Conservation (phyloP, 2,329 filamentous ascomycete genomes). For the Colletotrichum graminicola region DNA sequence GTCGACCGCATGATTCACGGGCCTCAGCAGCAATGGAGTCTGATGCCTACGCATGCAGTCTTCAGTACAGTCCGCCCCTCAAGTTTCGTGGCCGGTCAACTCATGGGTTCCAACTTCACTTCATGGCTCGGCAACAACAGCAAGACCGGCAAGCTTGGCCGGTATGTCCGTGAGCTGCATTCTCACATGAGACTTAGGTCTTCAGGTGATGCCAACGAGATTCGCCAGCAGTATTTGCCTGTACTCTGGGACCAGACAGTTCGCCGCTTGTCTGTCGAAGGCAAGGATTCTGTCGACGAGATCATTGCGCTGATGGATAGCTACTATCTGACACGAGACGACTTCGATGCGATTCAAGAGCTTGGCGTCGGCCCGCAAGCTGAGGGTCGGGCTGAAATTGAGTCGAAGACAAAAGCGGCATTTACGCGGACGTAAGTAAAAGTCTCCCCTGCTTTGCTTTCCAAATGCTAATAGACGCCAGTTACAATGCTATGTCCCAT, state of each 20-base stretch:
- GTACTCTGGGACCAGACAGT: slow-evolving; percentile 86
- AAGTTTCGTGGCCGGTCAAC: slow-evolving; percentile 85
- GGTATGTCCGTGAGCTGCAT: slow-evolving; percentile 92
- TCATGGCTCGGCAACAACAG: slow-evolving; percentile 97
- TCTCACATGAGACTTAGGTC: slow-evolving; percentile 94
- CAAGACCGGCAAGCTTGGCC: slow-evolving; percentile 81
- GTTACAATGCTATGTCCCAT: slow-evolving; percentile 88
- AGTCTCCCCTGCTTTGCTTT: neutral
- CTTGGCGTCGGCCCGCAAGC: slow-evolving; percentile 89
- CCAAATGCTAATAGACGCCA: slow-evolving; percentile 51
- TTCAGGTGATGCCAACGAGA: slow-evolving; percentile 91
- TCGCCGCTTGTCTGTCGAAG: slow-evolving; percentile 79
- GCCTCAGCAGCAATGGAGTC: slow-evolving; percentile 96
- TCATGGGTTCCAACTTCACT: slow-evolving; percentile 83
- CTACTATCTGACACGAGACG: slow-evolving; percentile 94
- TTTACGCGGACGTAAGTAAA: slow-evolving; percentile 86
- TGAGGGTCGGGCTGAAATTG: slow-evolving; percentile 80
- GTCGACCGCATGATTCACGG: slow-evolving; percentile 99
- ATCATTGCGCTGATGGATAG: slow-evolving; percentile 97
- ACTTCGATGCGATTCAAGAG: slow-evolving; percentile 93
- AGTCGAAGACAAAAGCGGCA: slow-evolving; percentile 85
- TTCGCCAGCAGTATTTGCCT: slow-evolving; percentile 94
- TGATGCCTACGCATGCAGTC: slow-evolving; percentile 96
- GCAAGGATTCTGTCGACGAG: slow-evolving; percentile 83
- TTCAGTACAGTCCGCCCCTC: slow-evolving; percentile 95